These are phyloP conservation scores for Cryptosporidium ubiquitum DNA, from an alignment of 169 alveolate genomes.

Conservation along the genomic window DNA sequence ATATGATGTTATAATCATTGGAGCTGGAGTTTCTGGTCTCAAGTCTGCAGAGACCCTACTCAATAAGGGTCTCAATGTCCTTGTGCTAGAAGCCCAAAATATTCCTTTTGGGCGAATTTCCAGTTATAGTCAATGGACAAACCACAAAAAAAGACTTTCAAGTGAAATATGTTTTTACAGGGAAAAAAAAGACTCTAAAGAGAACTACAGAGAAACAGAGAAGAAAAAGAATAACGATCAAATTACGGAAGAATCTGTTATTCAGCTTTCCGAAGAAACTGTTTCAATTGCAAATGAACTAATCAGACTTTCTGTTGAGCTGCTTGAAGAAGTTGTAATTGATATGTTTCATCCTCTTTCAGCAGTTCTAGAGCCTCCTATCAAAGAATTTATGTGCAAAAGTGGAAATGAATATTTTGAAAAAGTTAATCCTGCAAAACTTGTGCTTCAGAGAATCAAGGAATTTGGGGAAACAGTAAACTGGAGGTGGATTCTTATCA, in stretches of 20 bases:
- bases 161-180: slow-evolving; percentile 28
- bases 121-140: slow-evolving; percentile 47
- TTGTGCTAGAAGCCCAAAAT: slow-evolving; percentile 51
- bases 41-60: slow-evolving; percentile 45
- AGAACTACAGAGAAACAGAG: neutral
- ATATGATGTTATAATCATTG: slow-evolving; percentile 51
- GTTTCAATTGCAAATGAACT: slow-evolving; percentile 29
- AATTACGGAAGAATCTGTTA: neutral
- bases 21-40: slow-evolving; percentile 65
- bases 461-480: slow-evolving; percentile 30
- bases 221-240: neutral
- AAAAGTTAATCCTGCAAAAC: slow-evolving; percentile 36
- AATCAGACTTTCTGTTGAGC: slow-evolving; percentile 37
- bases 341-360: slow-evolving; percentile 72
- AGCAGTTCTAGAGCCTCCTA: slow-evolving; percentile 36
- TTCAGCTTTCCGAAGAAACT: slow-evolving; percentile 17
- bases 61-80: slow-evolving; percentile 17
- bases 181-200: neutral
- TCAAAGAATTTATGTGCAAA: slow-evolving; percentile 30
- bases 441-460: slow-evolving; percentile 20
- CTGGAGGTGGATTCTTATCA: slow-evolving; percentile 56
- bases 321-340: slow-evolving; percentile 57
- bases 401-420: slow-evolving; percentile 17
- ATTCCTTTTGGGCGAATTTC: slow-evolving; percentile 57
- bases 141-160: slow-evolving; percentile 23